Evolutionary conservation across 2,329 filamentous ascomycete species (phyloP).

Genomic region (Botrytis hyacinthi): DNA sequence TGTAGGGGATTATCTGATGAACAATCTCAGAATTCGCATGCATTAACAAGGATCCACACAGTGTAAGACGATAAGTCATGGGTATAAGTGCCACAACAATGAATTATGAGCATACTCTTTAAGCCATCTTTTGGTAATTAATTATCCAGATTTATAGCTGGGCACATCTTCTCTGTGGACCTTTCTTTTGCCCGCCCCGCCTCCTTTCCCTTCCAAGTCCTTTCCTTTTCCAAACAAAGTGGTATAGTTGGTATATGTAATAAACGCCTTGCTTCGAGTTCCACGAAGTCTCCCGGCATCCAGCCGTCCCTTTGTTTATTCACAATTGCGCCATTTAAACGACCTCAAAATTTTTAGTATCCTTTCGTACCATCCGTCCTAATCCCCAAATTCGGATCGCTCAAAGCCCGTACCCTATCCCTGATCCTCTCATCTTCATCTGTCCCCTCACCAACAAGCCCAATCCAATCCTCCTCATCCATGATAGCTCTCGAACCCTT

Average conservation of each 20-base stretch:
- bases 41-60: not conserved
- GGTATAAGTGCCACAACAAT: not conserved
- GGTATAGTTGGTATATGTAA: not conserved
- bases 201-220: not conserved
- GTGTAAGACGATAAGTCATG: not conserved
- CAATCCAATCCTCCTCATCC: not conserved
- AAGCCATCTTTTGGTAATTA: not conserved
- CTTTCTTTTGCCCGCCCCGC: not conserved
- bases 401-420: no score
- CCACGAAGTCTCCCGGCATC: not conserved
- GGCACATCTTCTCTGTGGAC: not conserved
- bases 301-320: not conserved
- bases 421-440: not conserved
- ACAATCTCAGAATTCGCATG: not conserved
- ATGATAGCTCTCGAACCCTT: not conserved
- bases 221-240: not conserved
- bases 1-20: not conserved
- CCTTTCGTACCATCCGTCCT: not conserved
- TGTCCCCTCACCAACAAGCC: not conserved
- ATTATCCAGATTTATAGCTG: not conserved
- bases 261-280: not conserved
- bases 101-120: not conserved
- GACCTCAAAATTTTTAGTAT: not conserved
- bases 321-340: not conserved
- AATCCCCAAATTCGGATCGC: no score